Percentiles rank a stretch among this genome's conserved stretches.
These are phyloP conservation scores for Pestalotiopsis sp. DNA, from an alignment of 2,329 filamentous ascomycete species.

Conservation along the genomic window DNA sequence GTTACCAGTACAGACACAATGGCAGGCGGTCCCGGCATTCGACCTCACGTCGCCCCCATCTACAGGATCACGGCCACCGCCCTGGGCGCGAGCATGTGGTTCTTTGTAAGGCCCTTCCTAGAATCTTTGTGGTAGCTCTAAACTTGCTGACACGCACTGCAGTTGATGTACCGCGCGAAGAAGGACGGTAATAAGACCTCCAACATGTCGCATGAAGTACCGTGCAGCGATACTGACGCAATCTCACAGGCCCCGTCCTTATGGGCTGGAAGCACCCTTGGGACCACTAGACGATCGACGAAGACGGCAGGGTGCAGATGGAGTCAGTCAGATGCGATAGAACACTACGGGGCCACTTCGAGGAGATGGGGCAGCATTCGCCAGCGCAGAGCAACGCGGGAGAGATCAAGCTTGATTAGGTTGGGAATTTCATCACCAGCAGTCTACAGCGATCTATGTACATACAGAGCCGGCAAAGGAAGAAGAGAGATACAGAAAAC, in stretches of 20 bases:
- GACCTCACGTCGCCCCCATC: conserved; percentile 56
- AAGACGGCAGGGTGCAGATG: not conserved
- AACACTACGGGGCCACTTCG: not conserved
- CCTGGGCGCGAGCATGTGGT: conserved; percentile 97
- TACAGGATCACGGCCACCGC: conserved; percentile 87
- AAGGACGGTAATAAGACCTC: conserved; percentile 71
- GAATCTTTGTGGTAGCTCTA: not conserved
- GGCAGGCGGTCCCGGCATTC: conserved; percentile 31
- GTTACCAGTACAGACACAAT: conserved; percentile 28
- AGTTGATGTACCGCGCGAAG: conserved; percentile 96
- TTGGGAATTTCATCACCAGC: not conserved
- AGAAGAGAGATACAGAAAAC: conserved; percentile 3
- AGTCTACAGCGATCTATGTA: conserved; percentile 8
- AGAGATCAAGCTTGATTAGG: not conserved
- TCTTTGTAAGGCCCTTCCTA: conserved; percentile 70
- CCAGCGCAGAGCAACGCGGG: not conserved
- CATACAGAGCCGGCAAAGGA: not conserved
- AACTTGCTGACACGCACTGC: conserved; percentile 18
- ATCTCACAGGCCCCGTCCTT: conserved; percentile 65
- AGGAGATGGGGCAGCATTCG: not conserved
- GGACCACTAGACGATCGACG: conserved; percentile 71
- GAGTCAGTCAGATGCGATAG: not conserved
- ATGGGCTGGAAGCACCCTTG: conserved; percentile 95
- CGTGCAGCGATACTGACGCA: conserved; percentile 1
- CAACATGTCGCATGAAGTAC: not conserved